Evolutionary conservation across 495 filamentous ascomycete genomes (phyloP), one percentile per base, ranked within the genome.

Genomic region (Venustampulla echinocandica): DNA sequence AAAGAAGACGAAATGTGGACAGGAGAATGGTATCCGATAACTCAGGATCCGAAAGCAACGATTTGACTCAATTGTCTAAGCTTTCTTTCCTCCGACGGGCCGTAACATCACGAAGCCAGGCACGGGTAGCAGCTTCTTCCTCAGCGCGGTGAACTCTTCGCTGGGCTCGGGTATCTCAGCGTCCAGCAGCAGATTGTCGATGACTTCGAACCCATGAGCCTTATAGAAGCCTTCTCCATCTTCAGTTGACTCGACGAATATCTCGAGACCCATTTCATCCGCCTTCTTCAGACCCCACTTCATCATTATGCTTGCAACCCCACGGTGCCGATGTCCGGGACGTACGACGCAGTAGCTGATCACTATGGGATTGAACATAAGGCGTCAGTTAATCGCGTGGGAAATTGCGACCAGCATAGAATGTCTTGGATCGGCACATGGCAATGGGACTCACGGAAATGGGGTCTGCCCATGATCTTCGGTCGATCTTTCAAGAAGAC

Each of bases 251-350:
- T 73, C 66, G 9, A 69, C 54, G 24, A 66, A 69, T 35, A 66
- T 57, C 33, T 62, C 61, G 2, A 73, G 45, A 15, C 58, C 57
- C 18, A 69, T 32, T 32, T 65, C 56, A 42, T 68, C 67, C 1
- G 68, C 67, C 39, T 63, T 58, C 36, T 62, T 24, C n/a, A 63
- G 57, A 10, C 69, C 70, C 69, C 68, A 74, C 27, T 64, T 44
- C 43, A 71, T 58, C 21, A 73, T 50, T 36, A 64, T 41, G 21
- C 56, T 55, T 10, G 61, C 69, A 20, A 54, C 58, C 3, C 69
- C 69, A 17, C 62, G 62, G 14, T 57, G 56, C 46, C 64, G 66
- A 48, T 69, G 56, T 11, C 61, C 56, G 1, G 65, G 63, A 37
- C 65, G 57, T 17, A 60, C 58, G 32, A 62, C 59, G 17, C 60